phyloP scores from a whole-genome alignment of 257 asterid species.

The Dorcoceras hygrometricum region DNA sequence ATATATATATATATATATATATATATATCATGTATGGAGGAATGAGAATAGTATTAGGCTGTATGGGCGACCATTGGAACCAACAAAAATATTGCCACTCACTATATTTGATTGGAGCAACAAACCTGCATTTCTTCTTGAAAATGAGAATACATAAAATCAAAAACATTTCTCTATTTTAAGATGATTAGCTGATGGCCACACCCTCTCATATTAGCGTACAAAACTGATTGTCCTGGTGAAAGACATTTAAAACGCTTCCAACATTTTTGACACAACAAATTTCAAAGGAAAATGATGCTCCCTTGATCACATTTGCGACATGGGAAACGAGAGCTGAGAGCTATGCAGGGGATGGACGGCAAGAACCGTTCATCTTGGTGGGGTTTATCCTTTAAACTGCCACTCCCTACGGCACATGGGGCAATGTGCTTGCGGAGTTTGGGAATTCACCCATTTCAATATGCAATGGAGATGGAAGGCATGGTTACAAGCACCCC shows the following conservation, averaged over 20 bases:
- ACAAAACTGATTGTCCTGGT: too few species aligned
- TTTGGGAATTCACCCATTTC: conserved; percentile 93
- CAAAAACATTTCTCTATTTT: not conserved
- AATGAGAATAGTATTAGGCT: too few species aligned
- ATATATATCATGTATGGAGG: too few species aligned
- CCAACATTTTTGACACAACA: not conserved
- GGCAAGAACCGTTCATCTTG: not conserved
- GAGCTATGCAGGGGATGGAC: not conserved
- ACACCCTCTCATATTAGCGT: too few species aligned
- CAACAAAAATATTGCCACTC: too few species aligned
- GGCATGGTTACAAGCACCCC: conserved; percentile 90
- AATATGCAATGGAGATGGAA: conserved; percentile 93
- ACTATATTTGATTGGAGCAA: too few species aligned
- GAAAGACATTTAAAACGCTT: too few species aligned
- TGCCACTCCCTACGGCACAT: conserved; percentile 96
- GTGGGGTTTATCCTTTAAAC: conserved; percentile 53
- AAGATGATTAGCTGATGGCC: too few species aligned
- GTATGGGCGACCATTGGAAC: too few species aligned
- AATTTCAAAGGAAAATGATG: not conserved
- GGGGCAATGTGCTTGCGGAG: conserved; percentile 88
- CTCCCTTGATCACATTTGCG: not conserved
- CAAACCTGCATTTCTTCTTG: too few species aligned
- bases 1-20: too few species aligned
- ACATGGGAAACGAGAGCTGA: not conserved
- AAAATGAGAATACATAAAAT: too few species aligned